Percentiles rank a stretch among this genome's conserved stretches.
These are phyloP conservation scores for Bondarzewia mesenterica DNA, from an alignment of 1,284 basidiomycete species.

Conservation along the genomic window DNA sequence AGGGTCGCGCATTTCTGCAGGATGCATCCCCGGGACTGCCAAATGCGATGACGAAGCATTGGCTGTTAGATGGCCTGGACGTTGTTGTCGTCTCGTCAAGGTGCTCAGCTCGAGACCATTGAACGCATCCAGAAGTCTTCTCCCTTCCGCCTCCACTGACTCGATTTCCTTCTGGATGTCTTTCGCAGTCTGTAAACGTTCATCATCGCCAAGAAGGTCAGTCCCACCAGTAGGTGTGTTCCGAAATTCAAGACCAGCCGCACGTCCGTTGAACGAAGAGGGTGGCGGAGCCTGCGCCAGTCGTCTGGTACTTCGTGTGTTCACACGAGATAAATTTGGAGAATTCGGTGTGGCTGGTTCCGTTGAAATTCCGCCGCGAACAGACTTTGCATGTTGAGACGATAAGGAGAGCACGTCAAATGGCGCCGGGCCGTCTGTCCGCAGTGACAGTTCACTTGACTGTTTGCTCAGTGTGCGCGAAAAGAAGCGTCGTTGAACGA, in stretches of 20 bases:
- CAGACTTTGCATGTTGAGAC: constrained; percentile 9
- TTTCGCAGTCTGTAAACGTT: constrained; percentile 44
- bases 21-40: constrained; percentile 2
- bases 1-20: background rate
- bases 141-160: constrained; percentile 58
- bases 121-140: constrained; percentile 64
- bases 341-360: constrained; percentile 3
- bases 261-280: constrained; percentile 42
- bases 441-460: constrained; percentile 40
- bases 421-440: constrained; percentile 22
- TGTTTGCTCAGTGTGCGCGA: constrained; percentile 37
- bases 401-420: constrained; percentile 14
- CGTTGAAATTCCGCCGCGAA: background rate
- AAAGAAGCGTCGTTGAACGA: constrained; percentile 27
- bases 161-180: constrained; percentile 60
- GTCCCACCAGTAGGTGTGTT: constrained; percentile 25
- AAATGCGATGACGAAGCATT: constrained; percentile 5
- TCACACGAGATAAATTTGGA: constrained; percentile 17
- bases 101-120: constrained; percentile 65
- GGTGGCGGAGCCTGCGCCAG: constrained; percentile 33
- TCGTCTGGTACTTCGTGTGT: constrained; percentile 32
- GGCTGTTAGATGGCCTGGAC: constrained; percentile 6
- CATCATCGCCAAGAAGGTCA: constrained; percentile 41
- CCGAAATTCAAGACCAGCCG: constrained; percentile 17
- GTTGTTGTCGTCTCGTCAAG: constrained; percentile 34